Conservation (phyloP, 2,329 filamentous ascomycete species). For the Nothophoma quercina region DNA sequence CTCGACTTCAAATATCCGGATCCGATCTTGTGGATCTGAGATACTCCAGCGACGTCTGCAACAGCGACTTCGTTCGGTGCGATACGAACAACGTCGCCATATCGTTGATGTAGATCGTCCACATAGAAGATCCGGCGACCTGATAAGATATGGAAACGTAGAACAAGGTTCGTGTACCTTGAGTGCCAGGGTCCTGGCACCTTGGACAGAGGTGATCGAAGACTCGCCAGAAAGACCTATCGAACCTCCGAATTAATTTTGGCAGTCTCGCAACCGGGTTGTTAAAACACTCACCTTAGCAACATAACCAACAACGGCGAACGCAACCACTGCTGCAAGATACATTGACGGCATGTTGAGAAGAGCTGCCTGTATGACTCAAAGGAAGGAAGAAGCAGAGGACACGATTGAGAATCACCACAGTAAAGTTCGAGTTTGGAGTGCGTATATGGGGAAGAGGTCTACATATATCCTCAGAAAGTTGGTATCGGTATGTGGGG, state of each 20-base stretch:
- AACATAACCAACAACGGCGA: slow-evolving; percentile 1
- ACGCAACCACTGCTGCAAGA: background rate
- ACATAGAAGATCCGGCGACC: slow-evolving; percentile 51
- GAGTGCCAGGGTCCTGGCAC: slow-evolving; percentile 44
- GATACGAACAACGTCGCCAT: slow-evolving; percentile 39
- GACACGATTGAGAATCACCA: background rate
- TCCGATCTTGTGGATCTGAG: slow-evolving; percentile 46
- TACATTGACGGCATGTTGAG: slow-evolving; percentile 4
- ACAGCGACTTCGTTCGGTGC: slow-evolving; percentile 34
- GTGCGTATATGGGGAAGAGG: background rate
- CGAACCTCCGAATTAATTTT: too few species aligned
- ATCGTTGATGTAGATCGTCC: slow-evolving; percentile 45
- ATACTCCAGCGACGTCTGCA: slow-evolving; percentile 27
- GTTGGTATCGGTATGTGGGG: slow-evolving; percentile 7
- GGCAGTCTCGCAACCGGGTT: too few species aligned
- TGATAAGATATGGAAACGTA: slow-evolving; percentile 47
- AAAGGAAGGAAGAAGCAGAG: too few species aligned
- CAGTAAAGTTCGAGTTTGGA: too few species aligned
- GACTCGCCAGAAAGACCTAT: background rate
- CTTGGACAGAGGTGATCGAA: slow-evolving; percentile 16
- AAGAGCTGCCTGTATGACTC: too few species aligned
- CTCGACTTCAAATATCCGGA: slow-evolving; percentile 52
- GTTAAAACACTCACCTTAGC: background rate
- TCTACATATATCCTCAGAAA: background rate
- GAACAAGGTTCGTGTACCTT: slow-evolving; percentile 37